Conservation (phyloP, 2,329 filamentous ascomycete species). For the Xylaria sp. region DNA sequence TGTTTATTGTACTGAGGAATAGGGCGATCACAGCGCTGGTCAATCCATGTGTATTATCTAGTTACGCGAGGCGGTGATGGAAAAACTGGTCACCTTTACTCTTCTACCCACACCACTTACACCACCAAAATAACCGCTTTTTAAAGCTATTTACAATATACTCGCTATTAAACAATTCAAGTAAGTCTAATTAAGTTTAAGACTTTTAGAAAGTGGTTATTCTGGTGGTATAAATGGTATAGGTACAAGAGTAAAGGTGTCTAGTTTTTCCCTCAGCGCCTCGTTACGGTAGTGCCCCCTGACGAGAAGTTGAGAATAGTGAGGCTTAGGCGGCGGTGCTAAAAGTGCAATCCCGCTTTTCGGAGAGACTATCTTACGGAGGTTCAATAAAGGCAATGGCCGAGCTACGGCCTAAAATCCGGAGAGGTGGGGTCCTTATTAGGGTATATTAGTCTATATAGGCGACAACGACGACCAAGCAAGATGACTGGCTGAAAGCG, state of each 20-base stretch:
- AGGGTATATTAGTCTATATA: not conserved
- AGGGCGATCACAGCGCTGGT: not conserved
- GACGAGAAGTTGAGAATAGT: constrained; percentile 8
- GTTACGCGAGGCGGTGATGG: too few species aligned
- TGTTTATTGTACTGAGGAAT: not conserved
- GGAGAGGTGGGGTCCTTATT: not conserved
- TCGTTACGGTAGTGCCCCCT: too few species aligned
- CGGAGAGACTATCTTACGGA: constrained; percentile 15
- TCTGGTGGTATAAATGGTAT: too few species aligned
- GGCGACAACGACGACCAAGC: not conserved
- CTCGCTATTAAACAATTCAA: too few species aligned
- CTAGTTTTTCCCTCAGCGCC: too few species aligned
- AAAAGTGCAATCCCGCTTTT: constrained; percentile 22
- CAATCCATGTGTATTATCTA: not conserved
- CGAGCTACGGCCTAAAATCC: constrained; percentile 25
- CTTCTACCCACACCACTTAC: too few species aligned
- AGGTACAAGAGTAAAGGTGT: too few species aligned
- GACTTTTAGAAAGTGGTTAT: too few species aligned
- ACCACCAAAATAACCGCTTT: too few species aligned
- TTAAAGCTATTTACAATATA: too few species aligned
- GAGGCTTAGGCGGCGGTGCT: constrained; percentile 23
- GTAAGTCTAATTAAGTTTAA: too few species aligned
- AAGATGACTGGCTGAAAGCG: constrained; percentile 24
- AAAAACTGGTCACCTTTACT: too few species aligned
- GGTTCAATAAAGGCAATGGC: constrained; percentile 32